Evolutionary conservation across 768 basidiomycete species (phyloP), one percentile per base, ranked within the genome.

Genomic region (Boletus rubescentipes): DNA sequence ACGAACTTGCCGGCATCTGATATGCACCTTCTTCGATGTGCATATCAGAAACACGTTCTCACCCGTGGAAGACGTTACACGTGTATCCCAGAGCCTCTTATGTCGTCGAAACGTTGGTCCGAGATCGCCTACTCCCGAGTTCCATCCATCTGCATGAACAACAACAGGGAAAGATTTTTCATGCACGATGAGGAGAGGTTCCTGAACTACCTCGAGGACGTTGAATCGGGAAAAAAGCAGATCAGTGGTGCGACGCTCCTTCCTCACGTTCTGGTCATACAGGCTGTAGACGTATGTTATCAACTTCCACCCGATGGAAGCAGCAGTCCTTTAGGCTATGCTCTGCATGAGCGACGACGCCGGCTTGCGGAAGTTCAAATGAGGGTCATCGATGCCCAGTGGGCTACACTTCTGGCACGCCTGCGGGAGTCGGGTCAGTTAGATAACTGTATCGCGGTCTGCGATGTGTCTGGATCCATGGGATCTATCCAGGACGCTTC

Each of bases 391-490:
- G 80, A 89, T 56, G 80, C 77, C 0, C 88, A 90, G 68, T 90
- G 87, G 88, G 76, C 77, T 51, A 72, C 83, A 0, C 73, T 89
- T 40, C 69, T 89, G 35, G 68, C 73, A 16, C 74, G 73, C 6
- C 69, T 88, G 5, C 74, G 75, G n/a, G 79, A 81, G 30, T 70
- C 77, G 0, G 84, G 85, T 1, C 65, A 68, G 16, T 60, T 91
- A 35, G 79, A 84, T 2, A 87, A 83, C 56, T 75, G 79, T 10
- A 63, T 91, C 23, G 87, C 87, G 0, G 61, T 89, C 26, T 89
- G 86, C 67, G 89, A 90, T 61, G 86, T 89, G 16, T 88, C 85
- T 0, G 87, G 84, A 0, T 86, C 84, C 9, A 90, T 89, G 89
- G 85, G 84, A 2, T 20, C 12, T 14, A 26, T 78, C 4, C 0